Evolutionary conservation across 2,329 filamentous ascomycete genomes (phyloP).

Genomic region (Aspergillus sp.): DNA sequence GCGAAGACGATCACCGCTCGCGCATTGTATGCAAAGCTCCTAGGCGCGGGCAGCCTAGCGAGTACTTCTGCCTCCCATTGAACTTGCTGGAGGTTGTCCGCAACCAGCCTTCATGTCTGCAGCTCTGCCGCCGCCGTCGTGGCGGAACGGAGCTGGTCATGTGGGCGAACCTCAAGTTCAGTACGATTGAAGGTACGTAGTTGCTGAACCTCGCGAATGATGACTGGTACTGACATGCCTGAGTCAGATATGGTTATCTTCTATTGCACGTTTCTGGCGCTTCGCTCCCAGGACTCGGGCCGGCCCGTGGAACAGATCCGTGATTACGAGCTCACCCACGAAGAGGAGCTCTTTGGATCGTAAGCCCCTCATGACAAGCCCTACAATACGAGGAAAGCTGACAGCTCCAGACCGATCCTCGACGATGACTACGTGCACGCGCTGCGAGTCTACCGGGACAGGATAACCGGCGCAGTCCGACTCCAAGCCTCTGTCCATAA

Average conservation of each 20-base stretch:
- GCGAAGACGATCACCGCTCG: slow-evolving; percentile 55
- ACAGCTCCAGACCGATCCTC: slow-evolving; percentile 52
- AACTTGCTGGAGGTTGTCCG: slow-evolving; percentile 49
- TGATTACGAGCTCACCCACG: slow-evolving; percentile 55
- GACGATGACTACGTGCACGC: slow-evolving; percentile 59
- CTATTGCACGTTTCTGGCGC: slow-evolving; percentile 60
- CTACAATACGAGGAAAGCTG: background rate
- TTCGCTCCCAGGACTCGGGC: slow-evolving; percentile 60
- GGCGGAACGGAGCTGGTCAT: slow-evolving; percentile 49
- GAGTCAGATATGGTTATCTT: slow-evolving; percentile 59
- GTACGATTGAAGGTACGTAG: slow-evolving; percentile 56
- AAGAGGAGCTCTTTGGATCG: slow-evolving; percentile 57
- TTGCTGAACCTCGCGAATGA: background rate
- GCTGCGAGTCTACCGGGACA: slow-evolving; percentile 59
- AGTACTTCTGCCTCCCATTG: slow-evolving; percentile 56
- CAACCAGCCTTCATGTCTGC: slow-evolving; percentile 43
- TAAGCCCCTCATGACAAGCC: slow-evolving; percentile 29
- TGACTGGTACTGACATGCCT: slow-evolving; percentile 4
- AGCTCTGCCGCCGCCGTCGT: slow-evolving; percentile 42
- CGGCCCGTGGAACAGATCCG: slow-evolving; percentile 47
- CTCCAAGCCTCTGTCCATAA: slow-evolving; percentile 61
- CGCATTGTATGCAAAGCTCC: slow-evolving; percentile 58
- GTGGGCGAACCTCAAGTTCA: slow-evolving; percentile 61
- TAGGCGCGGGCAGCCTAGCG: slow-evolving; percentile 44
- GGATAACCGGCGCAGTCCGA: slow-evolving; percentile 55